Evolutionary conservation across 2,329 filamentous ascomycete species (phyloP), one percentile per base, ranked within the genome.

Genomic region (Thyridium curvatum): DNA sequence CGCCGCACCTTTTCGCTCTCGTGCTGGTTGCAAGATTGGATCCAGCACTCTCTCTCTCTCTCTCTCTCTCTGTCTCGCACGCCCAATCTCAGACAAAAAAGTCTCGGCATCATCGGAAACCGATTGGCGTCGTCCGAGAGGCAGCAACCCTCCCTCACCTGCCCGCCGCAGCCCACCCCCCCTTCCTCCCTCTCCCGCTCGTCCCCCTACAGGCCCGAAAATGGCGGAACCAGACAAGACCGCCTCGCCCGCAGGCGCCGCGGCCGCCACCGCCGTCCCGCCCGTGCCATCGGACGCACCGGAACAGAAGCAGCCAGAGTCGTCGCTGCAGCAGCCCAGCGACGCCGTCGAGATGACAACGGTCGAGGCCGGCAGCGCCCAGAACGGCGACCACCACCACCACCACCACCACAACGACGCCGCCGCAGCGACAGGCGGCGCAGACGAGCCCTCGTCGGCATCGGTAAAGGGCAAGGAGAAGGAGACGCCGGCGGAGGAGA

Each of bases 271-370:
- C 16, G 43, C 55, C n/a, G n/a, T n/a, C 6, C 21, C 21, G 21
- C 21, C 41, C 41, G 46, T 14, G 39, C 41, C 33, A 42, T 41
- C 43, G 52, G 41, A 44, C 52, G 52, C 55, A 62, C 45, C 47
- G 55, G 46, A 53, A 52, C 48, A 56, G 52, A 50, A 53, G 43
- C 41, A 53, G 56, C n/a, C n/a, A n/a, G 52, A 58, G 36, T 41
- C n/a, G n/a, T n/a, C 54, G 21, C 52, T 62, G 41, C 49, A 56
- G 26, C 60, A 62, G 44, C 55, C 57, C 39, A 53, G 46, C 37
- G 63, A 63, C 46, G 59, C 62, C 41, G 58, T 65, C 26, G 53
- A 56, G 35, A 62, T 64, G 60, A 52, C 57, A 42, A 54, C 45
- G 39, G 58, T 65, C 18, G 31, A 39, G 32, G 35, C 36, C 33